Base-by-base conservation (phyloP, 2,329 filamentous ascomycete genomes). In the Knufia petricola region DNA sequence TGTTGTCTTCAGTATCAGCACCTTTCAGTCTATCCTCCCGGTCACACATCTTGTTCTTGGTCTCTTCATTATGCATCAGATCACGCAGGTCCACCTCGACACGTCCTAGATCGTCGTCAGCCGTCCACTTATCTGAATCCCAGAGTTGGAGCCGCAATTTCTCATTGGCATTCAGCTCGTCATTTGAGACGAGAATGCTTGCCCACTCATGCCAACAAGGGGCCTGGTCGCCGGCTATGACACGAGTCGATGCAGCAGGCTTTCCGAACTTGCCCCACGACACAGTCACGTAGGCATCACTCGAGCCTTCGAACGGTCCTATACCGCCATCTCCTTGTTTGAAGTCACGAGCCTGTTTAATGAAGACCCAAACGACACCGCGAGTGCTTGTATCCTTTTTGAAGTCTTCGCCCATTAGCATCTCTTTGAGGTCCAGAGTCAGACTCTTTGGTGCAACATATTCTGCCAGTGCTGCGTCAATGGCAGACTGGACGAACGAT, bases 231-330 rank as follows among this genome's bases (percentile, higher is more conserved):
- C 73, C 71, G 32, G 73, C 63, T 19, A 87, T 71, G 36, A 87
- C 74, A 42, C 84, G 74, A 0, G 83, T 87, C 46, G 73, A 82
- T 60, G 68, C 82, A 50, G 82, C 70, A 42, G 78, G 78, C 58
- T 84, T 84, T 46, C 83, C 82, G 60, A 87, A 87, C 60, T 87
- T 88, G 19, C 82, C 82, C 82, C 84, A 88, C 1, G 79, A 82
- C 6, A 86, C 79, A 1, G 79, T 81, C 13, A 86, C 76, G 54
- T 87, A 87, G 0, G 80, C 72, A 63, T 88, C 84, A 8, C 82
- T 79, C 4, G 78, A 77, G 7, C 81, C 82, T 54, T 77, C 72
- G 49, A 81, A 63, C 1, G 79, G 69, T 0, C 78, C 79, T 28
- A 85, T 67, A 1, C 76, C 74, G 3, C 75, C 70, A 61, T 87